Conservation (phyloP, 2,329 filamentous ascomycete species). For the Fusarium musae region DNA sequence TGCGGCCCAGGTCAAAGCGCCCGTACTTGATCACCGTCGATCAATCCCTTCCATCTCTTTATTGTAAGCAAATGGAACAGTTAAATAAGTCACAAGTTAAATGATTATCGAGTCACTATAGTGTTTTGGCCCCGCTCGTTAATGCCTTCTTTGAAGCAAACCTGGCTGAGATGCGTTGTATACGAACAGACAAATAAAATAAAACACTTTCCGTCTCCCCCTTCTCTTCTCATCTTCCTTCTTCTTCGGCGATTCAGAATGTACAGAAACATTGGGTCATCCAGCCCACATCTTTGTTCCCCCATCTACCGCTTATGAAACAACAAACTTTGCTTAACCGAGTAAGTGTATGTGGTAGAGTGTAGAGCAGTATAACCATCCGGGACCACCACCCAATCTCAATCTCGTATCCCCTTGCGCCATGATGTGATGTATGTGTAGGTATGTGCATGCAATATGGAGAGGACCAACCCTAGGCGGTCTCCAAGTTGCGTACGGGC, state of each 20-base stretch:
- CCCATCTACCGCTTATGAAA: conserved; percentile 26
- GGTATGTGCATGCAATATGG: conserved; percentile 18
- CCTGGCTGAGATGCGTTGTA: conserved; percentile 43
- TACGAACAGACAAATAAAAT: conserved; percentile 42
- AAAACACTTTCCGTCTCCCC: conserved; percentile 13
- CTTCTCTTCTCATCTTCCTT: background rate
- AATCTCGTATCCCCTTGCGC: conserved; percentile 43
- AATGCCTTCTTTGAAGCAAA: conserved; percentile 41
- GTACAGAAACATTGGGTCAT: conserved; percentile 28
- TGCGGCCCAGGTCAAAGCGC: background rate
- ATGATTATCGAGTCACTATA: conserved; percentile 16
- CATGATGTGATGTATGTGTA: conserved; percentile 39
- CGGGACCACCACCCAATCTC: conserved; percentile 39
- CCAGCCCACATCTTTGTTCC: conserved; percentile 32
- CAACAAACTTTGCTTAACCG: conserved; percentile 39
- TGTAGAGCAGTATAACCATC: conserved; percentile 37
- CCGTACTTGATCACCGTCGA: background rate
- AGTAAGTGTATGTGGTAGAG: conserved; percentile 43
- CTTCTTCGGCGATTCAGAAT: conserved; percentile 25
- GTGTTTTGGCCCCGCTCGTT: conserved; percentile 39
- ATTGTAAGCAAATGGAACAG: conserved; percentile 17
- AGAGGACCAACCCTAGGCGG: conserved; percentile 32
- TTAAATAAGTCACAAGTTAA: conserved; percentile 8
- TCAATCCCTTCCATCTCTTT: background rate
- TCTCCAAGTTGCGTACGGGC: conserved; percentile 36